phyloP scores from a whole-genome alignment of 2,329 filamentous ascomycete species.

The Sclerotinia spermophila region DNA sequence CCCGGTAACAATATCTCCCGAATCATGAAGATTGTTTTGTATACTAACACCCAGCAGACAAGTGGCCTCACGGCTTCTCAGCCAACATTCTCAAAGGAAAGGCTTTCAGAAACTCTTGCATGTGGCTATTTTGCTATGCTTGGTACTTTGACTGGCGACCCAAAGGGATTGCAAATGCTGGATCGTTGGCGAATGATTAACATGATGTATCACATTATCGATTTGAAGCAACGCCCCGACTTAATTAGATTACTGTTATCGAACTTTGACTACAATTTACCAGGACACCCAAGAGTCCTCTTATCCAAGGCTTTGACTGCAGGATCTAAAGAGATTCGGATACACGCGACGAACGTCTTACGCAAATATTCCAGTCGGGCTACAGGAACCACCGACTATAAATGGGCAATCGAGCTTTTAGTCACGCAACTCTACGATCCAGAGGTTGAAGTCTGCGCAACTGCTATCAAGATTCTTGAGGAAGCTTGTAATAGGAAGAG shows the following conservation, averaged over 20 bases:
- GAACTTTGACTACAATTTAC: slow-evolving; percentile 87
- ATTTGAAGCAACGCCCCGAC: slow-evolving; percentile 85
- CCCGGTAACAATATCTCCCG: slow-evolving; percentile 52
- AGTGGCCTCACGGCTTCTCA: slow-evolving; percentile 74
- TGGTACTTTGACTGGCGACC: slow-evolving; percentile 78
- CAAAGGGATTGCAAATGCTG: slow-evolving; percentile 80
- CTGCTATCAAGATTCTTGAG: slow-evolving; percentile 94
- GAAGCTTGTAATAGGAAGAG: slow-evolving; percentile 92
- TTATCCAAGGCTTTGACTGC: slow-evolving; percentile 91
- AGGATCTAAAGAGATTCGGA: slow-evolving; percentile 85
- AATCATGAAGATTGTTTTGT: not conserved
- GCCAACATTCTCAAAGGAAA: slow-evolving; percentile 83
- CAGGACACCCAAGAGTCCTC: slow-evolving; percentile 86
- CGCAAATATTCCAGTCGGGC: slow-evolving; percentile 75
- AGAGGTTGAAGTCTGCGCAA: slow-evolving; percentile 92
- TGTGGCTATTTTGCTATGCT: slow-evolving; percentile 93
- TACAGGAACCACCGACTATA: slow-evolving; percentile 61
- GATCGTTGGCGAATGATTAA: slow-evolving; percentile 98
- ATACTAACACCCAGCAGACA: slow-evolving; percentile 44
- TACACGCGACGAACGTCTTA: slow-evolving; percentile 81
- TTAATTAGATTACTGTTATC: slow-evolving; percentile 83
- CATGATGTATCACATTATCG: slow-evolving; percentile 99
- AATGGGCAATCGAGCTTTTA: slow-evolving; percentile 95
- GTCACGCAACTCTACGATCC: slow-evolving; percentile 98
- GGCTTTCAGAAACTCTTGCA: slow-evolving; percentile 81